Evolutionary conservation across 1,139 yeast species (phyloP).

Genomic region (Candida anutae): DNA sequence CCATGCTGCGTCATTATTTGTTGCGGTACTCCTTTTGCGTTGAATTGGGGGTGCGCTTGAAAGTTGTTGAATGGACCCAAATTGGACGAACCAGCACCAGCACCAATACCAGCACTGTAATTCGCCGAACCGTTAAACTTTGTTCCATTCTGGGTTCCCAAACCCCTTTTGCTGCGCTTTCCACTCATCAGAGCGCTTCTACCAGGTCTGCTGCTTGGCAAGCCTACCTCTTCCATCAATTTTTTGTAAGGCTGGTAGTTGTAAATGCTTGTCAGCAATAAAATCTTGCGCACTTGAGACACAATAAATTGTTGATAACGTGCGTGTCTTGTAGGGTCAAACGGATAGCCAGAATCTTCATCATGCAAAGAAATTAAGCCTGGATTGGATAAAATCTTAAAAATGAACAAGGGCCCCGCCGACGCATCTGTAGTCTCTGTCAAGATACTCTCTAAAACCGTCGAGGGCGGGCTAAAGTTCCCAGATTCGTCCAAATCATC

Average conservation of each 20-base stretch:
- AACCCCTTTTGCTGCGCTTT: constrained; percentile 16
- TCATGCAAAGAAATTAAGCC: constrained; percentile 32
- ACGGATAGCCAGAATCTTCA: constrained; percentile 13
- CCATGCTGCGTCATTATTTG: constrained; percentile 1
- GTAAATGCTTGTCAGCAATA: constrained; percentile 48
- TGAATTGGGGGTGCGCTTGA: constrained; percentile 2
- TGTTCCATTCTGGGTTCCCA: background rate
- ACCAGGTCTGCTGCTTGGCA: constrained; percentile 33
- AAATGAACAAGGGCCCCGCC: constrained; percentile 81
- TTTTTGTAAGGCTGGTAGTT: constrained; percentile 74
- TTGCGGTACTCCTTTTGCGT: constrained; percentile 3
- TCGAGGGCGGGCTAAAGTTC: constrained; percentile 17
- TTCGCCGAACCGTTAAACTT: constrained; percentile 1
- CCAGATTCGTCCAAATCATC: constrained; percentile 16
- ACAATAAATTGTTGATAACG: constrained; percentile 52
- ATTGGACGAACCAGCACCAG: constrained; percentile 2
- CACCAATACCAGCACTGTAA: constrained; percentile 2
- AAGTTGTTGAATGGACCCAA: background rate
- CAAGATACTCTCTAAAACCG: constrained; percentile 37
- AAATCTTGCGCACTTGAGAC: constrained; percentile 52
- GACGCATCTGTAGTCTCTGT: constrained; percentile 43
- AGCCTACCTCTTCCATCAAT: constrained; percentile 87
- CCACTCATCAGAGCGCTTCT: constrained; percentile 17
- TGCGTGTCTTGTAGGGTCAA: constrained; percentile 1
- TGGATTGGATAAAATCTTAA: constrained; percentile 69